Conservation (phyloP, 2,329 filamentous ascomycete species). For the Colletotrichum cuscutae region DNA sequence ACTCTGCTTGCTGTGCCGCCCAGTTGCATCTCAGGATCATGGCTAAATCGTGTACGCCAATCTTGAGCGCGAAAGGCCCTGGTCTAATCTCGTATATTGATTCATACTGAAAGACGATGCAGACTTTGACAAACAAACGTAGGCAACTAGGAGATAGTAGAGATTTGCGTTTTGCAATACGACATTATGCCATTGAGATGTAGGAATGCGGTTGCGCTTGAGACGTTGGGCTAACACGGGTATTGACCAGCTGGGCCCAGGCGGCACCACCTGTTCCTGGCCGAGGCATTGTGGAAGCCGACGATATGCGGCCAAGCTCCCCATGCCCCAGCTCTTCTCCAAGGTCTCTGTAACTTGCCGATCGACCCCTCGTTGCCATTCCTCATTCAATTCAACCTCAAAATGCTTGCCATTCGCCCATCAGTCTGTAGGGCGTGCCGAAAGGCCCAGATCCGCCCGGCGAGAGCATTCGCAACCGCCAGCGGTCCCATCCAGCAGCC, state of each 20-base stretch:
- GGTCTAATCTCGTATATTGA: background rate
- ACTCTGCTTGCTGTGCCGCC: background rate
- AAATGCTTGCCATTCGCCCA: conserved; percentile 50
- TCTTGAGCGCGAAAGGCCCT: background rate
- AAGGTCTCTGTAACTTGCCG: conserved; percentile 8
- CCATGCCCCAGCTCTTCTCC: conserved; percentile 10
- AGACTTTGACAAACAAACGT: background rate
- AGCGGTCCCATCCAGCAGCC: conserved; percentile 39
- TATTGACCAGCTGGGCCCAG: background rate
- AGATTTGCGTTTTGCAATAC: background rate
- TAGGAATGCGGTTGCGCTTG: no score
- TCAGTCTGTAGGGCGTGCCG: conserved; percentile 52
- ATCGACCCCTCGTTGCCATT: conserved; percentile 13
- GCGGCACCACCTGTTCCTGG: background rate
- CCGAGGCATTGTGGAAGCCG: conserved; percentile 29
- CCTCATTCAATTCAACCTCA: conserved; percentile 1
- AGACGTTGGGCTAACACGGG: background rate
- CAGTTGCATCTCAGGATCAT: background rate
- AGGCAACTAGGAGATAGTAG: no score
- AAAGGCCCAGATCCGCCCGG: conserved; percentile 43
- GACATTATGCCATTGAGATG: background rate
- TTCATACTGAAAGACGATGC: background rate
- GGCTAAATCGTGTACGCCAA: background rate
- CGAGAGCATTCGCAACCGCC: conserved; percentile 54
- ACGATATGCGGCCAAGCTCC: conserved; percentile 34